Base-by-base conservation (phyloP, 2,329 filamentous ascomycete genomes). In the Xylaria sp. region DNA sequence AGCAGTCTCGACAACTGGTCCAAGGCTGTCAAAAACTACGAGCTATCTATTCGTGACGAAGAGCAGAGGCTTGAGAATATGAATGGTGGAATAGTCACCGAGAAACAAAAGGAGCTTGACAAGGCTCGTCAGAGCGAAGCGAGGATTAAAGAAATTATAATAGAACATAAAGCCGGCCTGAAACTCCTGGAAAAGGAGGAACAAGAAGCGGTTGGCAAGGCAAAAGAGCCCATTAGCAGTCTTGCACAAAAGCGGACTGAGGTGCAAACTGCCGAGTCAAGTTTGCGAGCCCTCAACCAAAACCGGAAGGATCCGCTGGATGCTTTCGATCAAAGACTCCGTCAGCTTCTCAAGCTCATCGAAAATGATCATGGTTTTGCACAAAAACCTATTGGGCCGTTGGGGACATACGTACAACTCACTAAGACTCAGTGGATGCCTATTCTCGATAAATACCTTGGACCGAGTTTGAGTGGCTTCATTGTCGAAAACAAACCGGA, bases 391-490 rank as follows among this genome's bases (percentile, higher is more conserved):
- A 84, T 98, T 41, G 96, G 96, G 0, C 96, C 96, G 0, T 84
- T 98, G 15, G 96, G 94, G 37, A 84, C 89, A 28, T 88, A 96
- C 76, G 86, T 99, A 61, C 90, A 89, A 73, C 83, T 99, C 28
- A 82, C 89, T 44, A 90, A 95, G 73, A 91, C 93, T 0, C 86
- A 93, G 74, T 99, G 96, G 96, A 92, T 91, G 1, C 87, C 88
- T 0, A 89, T 97, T 52, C 80, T 99, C 15, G 96, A 99, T 78
- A 91, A 87, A 71, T 88, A 88, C 1, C 86, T 97, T 55, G 93
- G 93, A n/a, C 81, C 80, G 3, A 84, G 83, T 0, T 82, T 98
- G 39, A 91, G 89, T 70, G 90, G 88, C 1, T 99, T 98, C 76
- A 88, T 97, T 60, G 94, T 98, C 51, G 90, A 89, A 6, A 93